These are phyloP conservation scores for Scenedesmus sp. DNA, from an alignment of 163 green algal species.

Conservation along the genomic window DNA sequence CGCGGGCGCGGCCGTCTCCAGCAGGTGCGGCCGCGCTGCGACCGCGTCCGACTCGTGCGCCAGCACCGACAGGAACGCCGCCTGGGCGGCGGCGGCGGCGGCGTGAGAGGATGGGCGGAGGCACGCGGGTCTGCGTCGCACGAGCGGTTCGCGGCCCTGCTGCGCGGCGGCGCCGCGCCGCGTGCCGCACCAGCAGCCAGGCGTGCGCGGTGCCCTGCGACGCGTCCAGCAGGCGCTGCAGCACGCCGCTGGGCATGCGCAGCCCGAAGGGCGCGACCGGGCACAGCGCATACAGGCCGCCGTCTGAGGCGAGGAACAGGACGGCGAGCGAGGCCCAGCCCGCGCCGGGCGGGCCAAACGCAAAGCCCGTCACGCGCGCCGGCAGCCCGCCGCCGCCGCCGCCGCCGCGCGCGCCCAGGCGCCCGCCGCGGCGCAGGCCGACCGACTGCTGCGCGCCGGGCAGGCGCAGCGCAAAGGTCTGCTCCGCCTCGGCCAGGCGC, in stretches of 20 bases:
- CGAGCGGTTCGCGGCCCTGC: no score
- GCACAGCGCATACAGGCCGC: constrained; percentile 56
- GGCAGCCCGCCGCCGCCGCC: constrained; percentile 2
- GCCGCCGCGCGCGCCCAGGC: neutral
- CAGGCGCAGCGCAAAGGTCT: constrained; percentile 53
- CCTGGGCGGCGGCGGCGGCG: constrained; percentile 9
- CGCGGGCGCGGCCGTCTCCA: constrained; percentile 35
- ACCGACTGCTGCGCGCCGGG: neutral
- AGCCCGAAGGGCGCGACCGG: constrained; percentile 58
- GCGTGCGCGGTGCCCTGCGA: constrained; percentile 11
- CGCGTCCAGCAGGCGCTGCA: constrained; percentile 37
- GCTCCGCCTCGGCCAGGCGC: constrained; percentile 53
- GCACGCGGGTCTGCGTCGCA: no score
- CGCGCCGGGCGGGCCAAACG: constrained; percentile 45
- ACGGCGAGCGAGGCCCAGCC: constrained; percentile 54
- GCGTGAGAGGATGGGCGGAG: no score
- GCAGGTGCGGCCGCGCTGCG: constrained; percentile 32
- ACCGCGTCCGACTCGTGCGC: constrained; percentile 8
- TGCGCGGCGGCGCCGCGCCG: no score
- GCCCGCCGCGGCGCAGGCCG: neutral
- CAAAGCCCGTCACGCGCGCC: constrained; percentile 43
- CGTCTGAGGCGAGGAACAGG: constrained; percentile 46
- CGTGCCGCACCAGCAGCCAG: constrained; percentile 42
- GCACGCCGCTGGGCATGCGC: constrained; percentile 10
- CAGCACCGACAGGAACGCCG: constrained; percentile 22